Conservation (phyloP, 2,329 filamentous ascomycete genomes). For the Aspergillus sp. region DNA sequence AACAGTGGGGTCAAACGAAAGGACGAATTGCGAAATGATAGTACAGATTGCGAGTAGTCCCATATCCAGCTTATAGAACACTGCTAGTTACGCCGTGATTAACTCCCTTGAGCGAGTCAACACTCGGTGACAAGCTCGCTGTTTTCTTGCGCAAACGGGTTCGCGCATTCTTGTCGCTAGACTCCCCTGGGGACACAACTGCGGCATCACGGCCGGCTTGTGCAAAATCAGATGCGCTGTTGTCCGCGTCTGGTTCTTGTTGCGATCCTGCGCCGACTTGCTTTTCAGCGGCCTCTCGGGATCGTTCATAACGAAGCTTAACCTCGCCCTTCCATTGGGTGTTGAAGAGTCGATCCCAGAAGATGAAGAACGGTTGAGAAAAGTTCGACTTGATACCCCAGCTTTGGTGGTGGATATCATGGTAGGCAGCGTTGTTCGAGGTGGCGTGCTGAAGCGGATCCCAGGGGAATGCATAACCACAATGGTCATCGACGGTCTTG, state of each 20-base stretch:
- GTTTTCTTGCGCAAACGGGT: conserved; percentile 40
- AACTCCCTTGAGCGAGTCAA: conserved; percentile 36
- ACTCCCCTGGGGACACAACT: conserved; percentile 26
- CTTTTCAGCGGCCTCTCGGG: conserved; percentile 56
- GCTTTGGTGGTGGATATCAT: conserved; percentile 97
- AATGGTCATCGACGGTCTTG: conserved; percentile 98
- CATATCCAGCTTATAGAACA: conserved; percentile 33
- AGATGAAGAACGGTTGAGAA: conserved; percentile 69
- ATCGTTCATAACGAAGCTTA: conserved; percentile 58
- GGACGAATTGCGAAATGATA: neutral
- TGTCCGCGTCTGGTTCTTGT: conserved; percentile 25
- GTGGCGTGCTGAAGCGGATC: conserved; percentile 90
- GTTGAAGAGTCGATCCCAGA: conserved; percentile 82
- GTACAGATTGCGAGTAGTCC: neutral
- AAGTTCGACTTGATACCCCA: conserved; percentile 85
- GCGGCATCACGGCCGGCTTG: conserved; percentile 13
- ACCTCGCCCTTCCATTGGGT: conserved; percentile 79
- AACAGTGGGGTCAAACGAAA: conserved; percentile 1
- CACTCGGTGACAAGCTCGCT: conserved; percentile 25
- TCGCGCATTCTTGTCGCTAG: conserved; percentile 24
- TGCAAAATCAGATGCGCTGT: conserved; percentile 26
- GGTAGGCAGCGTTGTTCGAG: conserved; percentile 93
- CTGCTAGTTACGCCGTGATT: conserved; percentile 42
- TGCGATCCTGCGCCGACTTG: conserved; percentile 52
- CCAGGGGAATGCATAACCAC: conserved; percentile 92